Base-by-base conservation (phyloP, 2,329 filamentous ascomycete species). In the Mycosphaerella sp. region DNA sequence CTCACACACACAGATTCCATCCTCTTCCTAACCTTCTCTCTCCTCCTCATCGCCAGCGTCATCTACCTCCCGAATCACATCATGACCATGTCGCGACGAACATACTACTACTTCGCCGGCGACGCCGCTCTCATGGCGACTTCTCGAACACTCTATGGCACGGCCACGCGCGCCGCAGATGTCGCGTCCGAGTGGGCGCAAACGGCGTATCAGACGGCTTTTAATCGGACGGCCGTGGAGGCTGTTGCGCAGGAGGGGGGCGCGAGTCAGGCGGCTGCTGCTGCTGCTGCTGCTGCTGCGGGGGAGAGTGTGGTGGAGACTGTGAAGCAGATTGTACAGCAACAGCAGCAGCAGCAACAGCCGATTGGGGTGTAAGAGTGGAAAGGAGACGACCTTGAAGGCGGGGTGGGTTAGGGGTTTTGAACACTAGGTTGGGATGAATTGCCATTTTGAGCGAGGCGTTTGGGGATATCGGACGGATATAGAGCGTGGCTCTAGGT, bases 21-120 rank as follows among this genome's bases (percentile, higher is more conserved):
- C 66, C 81, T 96, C 69, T 93, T 98, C 78, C 85, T 95, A 65
- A 85, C 95, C 69, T 79, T 89, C 72, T 85, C 86, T 67, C 85
- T 97, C 74, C 84, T 93, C 66, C 80, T 88, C 66, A 90, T 95
- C 68, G 93, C 90, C 63, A 84, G 85, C 50, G 86, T 88, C 60
- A 83, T 97, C 61, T 98, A 98, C 78, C 87, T 98, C 14, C 93
- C 93, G 9, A 86, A 95, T 67, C 92, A 97, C 75, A 76, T 97
- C 66, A 79, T 82, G 66, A 86, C 89, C 69, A 85, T 98, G 65
- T 81, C 85, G 67, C 83, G 84, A 69, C 87, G 92, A 69, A 85
- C 89, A 51, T 95, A 89, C 82, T 98, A 96, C 78, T 98, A 98
- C 78, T 88, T 89, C 72, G 85, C 85, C 61, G 93, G 93, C 63